phyloP scores from a whole-genome alignment of 768 basidiomycete species.

The Podaxis sp. region DNA sequence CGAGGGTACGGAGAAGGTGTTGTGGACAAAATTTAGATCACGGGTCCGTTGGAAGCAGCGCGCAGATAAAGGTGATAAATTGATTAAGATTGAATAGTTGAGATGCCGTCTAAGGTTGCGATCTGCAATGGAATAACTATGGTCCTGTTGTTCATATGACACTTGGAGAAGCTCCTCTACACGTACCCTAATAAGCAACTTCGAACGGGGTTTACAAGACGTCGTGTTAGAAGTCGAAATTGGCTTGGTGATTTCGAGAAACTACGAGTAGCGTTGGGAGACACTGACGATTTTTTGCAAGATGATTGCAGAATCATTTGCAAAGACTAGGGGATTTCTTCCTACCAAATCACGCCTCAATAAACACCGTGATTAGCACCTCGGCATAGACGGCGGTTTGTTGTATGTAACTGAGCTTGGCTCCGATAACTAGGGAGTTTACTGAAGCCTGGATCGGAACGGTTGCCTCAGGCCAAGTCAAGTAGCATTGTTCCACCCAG shows the following conservation, averaged over 20 bases:
- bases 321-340: too few species aligned
- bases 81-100: neutral
- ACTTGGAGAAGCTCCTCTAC: neutral
- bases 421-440: too few species aligned
- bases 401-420: too few species aligned
- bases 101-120: neutral
- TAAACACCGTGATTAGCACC: too few species aligned
- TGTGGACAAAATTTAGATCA: neutral
- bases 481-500: too few species aligned
- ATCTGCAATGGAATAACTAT: neutral
- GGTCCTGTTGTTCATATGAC: neutral
- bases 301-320: neutral
- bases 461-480: too few species aligned
- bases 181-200: neutral
- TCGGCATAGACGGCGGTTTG: too few species aligned
- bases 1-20: neutral
- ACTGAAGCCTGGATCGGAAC: too few species aligned
- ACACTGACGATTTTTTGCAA: neutral
- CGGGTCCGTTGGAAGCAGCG: slow-evolving; percentile 1
- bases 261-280: neutral
- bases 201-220: neutral
- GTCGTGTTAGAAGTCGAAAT: neutral
- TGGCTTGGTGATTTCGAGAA: neutral
- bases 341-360: too few species aligned
- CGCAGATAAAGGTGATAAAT: neutral